Conservation (phyloP, 495 filamentous ascomycete species). For the Penicillium ucsense region DNA sequence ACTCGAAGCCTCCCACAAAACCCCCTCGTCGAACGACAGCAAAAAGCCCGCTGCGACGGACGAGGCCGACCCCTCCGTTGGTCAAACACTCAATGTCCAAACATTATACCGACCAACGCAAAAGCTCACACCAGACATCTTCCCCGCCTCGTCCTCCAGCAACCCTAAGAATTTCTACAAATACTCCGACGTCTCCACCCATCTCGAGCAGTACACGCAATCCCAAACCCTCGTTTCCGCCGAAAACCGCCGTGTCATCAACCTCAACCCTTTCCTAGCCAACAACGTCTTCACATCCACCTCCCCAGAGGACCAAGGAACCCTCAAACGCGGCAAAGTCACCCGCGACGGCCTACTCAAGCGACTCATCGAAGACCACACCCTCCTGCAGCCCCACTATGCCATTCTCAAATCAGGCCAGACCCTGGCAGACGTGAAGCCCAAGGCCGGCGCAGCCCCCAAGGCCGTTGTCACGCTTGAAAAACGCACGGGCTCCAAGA, state of each 20-base stretch:
- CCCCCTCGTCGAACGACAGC: slow-evolving; percentile 22
- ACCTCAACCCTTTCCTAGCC: slow-evolving; percentile 52
- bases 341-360: slow-evolving; percentile 56
- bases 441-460: slow-evolving; percentile 51
- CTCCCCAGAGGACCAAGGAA: slow-evolving; percentile 44
- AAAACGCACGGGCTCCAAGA: slow-evolving; percentile 59
- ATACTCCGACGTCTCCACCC: slow-evolving; percentile 31
- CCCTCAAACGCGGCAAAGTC: slow-evolving; percentile 46
- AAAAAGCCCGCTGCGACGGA: slow-evolving; percentile 31
- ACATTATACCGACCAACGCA: slow-evolving; percentile 45
- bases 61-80: slow-evolving; percentile 40
- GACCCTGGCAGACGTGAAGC: slow-evolving; percentile 44
- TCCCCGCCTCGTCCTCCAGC: slow-evolving; percentile 31
- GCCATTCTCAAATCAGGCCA: slow-evolving; percentile 47
- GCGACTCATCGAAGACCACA: slow-evolving; percentile 42
- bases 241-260: slow-evolving; percentile 56
- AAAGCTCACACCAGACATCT: slow-evolving; percentile 48
- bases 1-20: slow-evolving; percentile 25
- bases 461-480: slow-evolving; percentile 52
- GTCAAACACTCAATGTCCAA: slow-evolving; percentile 47
- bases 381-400: slow-evolving; percentile 41
- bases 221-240: slow-evolving; percentile 44
- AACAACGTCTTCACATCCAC: slow-evolving; percentile 47
- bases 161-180: slow-evolving; percentile 45
- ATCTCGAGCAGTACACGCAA: slow-evolving; percentile 35